phyloP scores from a whole-genome alignment of 352 stramenopile genomes.

The Phytophthora agathidicida region DNA sequence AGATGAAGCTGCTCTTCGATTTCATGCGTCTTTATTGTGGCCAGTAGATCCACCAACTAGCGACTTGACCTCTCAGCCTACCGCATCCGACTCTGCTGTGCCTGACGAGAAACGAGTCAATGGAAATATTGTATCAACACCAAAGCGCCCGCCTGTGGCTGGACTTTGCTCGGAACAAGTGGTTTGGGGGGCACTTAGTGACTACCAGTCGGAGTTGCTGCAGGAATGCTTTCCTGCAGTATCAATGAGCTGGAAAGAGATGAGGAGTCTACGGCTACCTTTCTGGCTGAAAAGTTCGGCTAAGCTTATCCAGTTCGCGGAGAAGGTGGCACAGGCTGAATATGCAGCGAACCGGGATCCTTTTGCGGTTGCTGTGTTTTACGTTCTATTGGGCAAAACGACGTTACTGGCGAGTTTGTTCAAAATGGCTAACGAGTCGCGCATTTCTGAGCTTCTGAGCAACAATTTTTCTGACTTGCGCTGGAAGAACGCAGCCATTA shows the following conservation, averaged over 20 bases:
- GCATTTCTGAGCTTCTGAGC: constrained; percentile 76
- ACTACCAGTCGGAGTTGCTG: constrained; percentile 70
- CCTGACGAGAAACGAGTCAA: constrained; percentile 10
- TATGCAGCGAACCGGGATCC: constrained; percentile 78
- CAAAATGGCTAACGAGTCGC: constrained; percentile 80
- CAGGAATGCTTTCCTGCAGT: constrained; percentile 64
- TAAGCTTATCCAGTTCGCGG: constrained; percentile 60
- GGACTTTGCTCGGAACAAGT: constrained; percentile 85
- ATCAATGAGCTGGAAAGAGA: constrained; percentile 70
- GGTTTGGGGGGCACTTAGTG: constrained; percentile 69
- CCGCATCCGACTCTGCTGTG: not conserved
- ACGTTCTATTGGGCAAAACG: constrained; percentile 85
- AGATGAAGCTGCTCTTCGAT: constrained; percentile 75
- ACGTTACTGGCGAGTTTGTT: constrained; percentile 86
- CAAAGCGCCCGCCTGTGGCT: not conserved
- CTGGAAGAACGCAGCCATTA: constrained; percentile 90
- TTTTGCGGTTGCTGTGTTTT: constrained; percentile 87
- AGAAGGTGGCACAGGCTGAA: constrained; percentile 80
- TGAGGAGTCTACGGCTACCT: constrained; percentile 66
- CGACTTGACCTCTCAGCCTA: not conserved
- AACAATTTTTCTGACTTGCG: constrained; percentile 86
- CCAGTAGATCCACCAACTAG: constrained; percentile 33
- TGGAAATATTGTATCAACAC: not conserved
- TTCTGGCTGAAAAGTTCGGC: constrained; percentile 78
- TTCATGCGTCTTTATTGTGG: constrained; percentile 76